These are phyloP conservation scores for Kurtzmaniella quercitrusa DNA, from an alignment of 1,139 yeast genomes.

Conservation along the genomic window DNA sequence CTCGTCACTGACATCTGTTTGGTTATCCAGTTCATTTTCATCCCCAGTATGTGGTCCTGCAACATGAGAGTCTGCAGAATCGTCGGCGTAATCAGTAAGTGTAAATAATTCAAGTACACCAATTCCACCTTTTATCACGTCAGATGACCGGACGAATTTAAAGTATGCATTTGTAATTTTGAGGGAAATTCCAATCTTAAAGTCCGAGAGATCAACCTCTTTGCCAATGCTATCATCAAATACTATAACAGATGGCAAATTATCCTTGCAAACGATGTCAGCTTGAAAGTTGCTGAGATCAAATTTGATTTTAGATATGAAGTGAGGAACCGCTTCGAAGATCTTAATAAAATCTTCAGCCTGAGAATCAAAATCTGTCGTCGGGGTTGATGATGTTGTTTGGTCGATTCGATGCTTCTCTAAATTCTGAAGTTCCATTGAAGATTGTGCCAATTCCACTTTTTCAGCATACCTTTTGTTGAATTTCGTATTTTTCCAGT, in stretches of 20 bases:
- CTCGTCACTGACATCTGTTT: slow-evolving; percentile 7
- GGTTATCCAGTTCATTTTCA: slow-evolving; percentile 17
- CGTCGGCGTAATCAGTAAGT: slow-evolving; percentile 36
- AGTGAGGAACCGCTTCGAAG: slow-evolving; percentile 29
- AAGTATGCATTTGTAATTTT: slow-evolving; percentile 21
- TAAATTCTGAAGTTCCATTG: neutral
- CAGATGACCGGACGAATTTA: slow-evolving; percentile 20
- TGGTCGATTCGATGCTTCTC: neutral
- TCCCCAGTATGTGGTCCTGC: slow-evolving; percentile 9
- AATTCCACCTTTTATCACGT: slow-evolving; percentile 18
- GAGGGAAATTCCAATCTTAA: slow-evolving; percentile 37
- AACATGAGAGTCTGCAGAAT: slow-evolving; percentile 11
- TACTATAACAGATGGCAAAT: slow-evolving; percentile 32
- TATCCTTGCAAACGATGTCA: slow-evolving; percentile 41
- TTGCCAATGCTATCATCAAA: slow-evolving; percentile 20
- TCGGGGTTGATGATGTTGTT: neutral
- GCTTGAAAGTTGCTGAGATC: slow-evolving; percentile 26
- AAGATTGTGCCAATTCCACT: slow-evolving; percentile 4
- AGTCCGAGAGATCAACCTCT: slow-evolving; percentile 35
- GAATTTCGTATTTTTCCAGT: slow-evolving; percentile 22
- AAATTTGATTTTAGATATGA: slow-evolving; percentile 24
- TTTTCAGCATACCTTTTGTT: slow-evolving; percentile 22
- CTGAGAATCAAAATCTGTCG: neutral
- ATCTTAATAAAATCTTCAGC: slow-evolving; percentile 15
- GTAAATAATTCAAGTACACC: slow-evolving; percentile 30